Conservation (phyloP, 2,329 filamentous ascomycete species). For the Colletotrichum acutatum region DNA sequence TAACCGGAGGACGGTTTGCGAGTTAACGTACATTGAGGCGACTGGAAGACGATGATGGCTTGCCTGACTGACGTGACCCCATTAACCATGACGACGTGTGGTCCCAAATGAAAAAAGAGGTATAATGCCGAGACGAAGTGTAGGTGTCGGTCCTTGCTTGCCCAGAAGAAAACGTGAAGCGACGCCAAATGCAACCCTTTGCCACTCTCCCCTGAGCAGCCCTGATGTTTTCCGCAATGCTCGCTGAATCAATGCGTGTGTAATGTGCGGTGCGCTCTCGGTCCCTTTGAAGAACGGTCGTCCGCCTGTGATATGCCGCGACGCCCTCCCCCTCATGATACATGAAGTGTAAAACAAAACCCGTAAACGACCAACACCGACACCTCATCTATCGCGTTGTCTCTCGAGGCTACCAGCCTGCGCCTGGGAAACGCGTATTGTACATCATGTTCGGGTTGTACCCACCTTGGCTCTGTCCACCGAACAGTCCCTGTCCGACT, state of each 20-base stretch:
- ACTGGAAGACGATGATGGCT: slow-evolving; percentile 78
- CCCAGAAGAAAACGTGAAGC: slow-evolving; percentile 36
- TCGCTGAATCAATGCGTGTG: slow-evolving; percentile 51
- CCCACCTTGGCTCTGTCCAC: slow-evolving; percentile 92
- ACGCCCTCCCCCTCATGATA: slow-evolving; percentile 36
- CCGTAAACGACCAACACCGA: slow-evolving; percentile 26
- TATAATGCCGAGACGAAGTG: slow-evolving; percentile 38
- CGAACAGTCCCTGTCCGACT: slow-evolving; percentile 90
- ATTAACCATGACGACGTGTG: slow-evolving; percentile 47
- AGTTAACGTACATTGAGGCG: slow-evolving; percentile 74
- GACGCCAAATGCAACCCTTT: slow-evolving; percentile 42
- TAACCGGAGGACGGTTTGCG: slow-evolving; percentile 44
- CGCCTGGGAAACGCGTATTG: slow-evolving; percentile 48
- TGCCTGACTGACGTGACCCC: slow-evolving; percentile 64
- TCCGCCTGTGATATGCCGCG: slow-evolving; percentile 29
- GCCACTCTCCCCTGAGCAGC: slow-evolving; percentile 43
- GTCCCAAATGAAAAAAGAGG: slow-evolving; percentile 32
- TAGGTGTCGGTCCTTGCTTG: slow-evolving; percentile 35
- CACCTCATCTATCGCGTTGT: slow-evolving; percentile 25
- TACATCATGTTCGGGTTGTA: slow-evolving; percentile 92
- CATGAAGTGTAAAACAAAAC: slow-evolving; percentile 36
- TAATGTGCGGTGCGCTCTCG: slow-evolving; percentile 29
- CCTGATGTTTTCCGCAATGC: slow-evolving; percentile 48
- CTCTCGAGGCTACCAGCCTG: slow-evolving; percentile 37
- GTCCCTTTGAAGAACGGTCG: slow-evolving; percentile 21